These are phyloP conservation scores for Macadamia tetraphylla DNA, from an alignment of 164 flowering plant species.

Conservation along the genomic window DNA sequence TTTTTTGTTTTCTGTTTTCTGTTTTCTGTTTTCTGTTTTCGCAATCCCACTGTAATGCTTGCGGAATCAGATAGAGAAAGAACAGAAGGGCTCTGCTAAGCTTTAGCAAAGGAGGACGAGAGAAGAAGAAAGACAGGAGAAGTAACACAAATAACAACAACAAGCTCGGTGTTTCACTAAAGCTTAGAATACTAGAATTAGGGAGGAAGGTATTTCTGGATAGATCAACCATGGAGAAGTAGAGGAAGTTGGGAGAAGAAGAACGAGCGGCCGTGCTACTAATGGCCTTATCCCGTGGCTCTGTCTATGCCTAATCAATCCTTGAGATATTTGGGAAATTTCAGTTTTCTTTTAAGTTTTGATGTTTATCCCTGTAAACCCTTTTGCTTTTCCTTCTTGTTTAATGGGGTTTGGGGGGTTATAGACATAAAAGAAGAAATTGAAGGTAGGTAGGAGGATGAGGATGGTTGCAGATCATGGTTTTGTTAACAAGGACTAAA, in stretches of 20 bases:
- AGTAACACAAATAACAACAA: constrained; percentile 3
- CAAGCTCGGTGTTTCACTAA: constrained; percentile 22
- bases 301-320: constrained; percentile 15
- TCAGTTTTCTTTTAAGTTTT: not conserved
- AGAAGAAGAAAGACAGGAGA: constrained; percentile 5
- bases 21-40: not conserved
- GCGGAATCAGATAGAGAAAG: constrained; percentile 89
- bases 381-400: not conserved
- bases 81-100: constrained; percentile 54
- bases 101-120: constrained; percentile 31
- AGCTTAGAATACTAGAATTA: constrained; percentile 28
- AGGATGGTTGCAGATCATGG: too few species aligned
- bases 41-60: constrained; percentile 86
- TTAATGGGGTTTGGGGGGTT: too few species aligned
- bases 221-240: constrained; percentile 38
- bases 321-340: not conserved
- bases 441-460: too few species aligned
- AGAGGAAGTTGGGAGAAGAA: constrained; percentile 50
- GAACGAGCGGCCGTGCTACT: constrained; percentile 70
- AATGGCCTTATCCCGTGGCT: constrained; percentile 69
- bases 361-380: not conserved
- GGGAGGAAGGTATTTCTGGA: constrained; percentile 36
- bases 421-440: too few species aligned
- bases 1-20: too few species aligned
- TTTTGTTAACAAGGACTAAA: too few species aligned